Evolutionary conservation across 352 stramenopile species (phyloP).

Genomic region (Phytopythium kandeliae): DNA sequence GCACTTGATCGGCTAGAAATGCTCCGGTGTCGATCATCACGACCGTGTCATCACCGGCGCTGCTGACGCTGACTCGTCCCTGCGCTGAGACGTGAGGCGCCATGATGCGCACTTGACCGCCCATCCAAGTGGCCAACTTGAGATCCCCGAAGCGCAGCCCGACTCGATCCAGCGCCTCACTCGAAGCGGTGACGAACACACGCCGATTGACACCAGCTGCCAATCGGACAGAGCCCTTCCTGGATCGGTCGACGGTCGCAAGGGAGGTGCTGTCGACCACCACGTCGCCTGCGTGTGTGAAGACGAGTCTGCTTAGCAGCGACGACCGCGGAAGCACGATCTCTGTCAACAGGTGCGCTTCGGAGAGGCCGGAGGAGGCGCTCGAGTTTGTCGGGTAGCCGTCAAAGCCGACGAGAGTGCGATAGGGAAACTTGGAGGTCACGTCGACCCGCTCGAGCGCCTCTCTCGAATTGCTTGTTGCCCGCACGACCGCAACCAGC

Average conservation of each 20-base stretch:
- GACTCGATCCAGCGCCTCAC: background rate
- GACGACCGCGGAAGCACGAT: conserved; percentile 19
- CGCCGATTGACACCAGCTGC: background rate
- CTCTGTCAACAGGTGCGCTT: conserved; percentile 18
- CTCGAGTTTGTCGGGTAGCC: background rate
- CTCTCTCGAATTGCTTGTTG: conserved; percentile 13
- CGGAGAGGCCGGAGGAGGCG: conserved; percentile 8
- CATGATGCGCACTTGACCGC: background rate
- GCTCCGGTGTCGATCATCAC: background rate
- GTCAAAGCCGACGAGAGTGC: conserved; percentile 14
- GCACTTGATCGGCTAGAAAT: background rate
- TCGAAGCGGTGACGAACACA: background rate
- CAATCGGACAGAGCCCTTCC: background rate
- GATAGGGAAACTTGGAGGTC: conserved; percentile 11
- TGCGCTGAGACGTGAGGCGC: background rate
- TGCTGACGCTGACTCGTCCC: background rate
- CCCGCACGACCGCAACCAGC: conserved; percentile 13
- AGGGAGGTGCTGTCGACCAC: conserved; percentile 10
- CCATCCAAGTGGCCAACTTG: background rate
- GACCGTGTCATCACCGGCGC: background rate
- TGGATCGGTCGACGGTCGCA: background rate
- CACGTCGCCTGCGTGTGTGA: conserved; percentile 12
- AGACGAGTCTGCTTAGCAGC: conserved; percentile 10
- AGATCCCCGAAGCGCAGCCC: background rate
- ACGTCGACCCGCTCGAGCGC: conserved; percentile 14